These are phyloP conservation scores for Malus orientalis DNA, from an alignment of 306 rosid genomes.

Conservation along the genomic window DNA sequence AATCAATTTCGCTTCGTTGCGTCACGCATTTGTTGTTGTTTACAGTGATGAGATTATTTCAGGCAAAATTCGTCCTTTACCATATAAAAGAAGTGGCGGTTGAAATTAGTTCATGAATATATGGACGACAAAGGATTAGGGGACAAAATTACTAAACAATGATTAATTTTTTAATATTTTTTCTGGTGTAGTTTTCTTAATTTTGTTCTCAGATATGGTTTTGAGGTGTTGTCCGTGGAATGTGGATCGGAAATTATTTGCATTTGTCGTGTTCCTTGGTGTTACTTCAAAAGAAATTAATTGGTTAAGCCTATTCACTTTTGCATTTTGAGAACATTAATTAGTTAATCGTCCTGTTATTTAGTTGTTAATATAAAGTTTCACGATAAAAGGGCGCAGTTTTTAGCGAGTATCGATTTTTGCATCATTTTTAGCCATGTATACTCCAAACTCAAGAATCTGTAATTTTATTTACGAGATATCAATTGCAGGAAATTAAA, in stretches of 20 bases:
- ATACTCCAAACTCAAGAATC: too few relatives aligned
- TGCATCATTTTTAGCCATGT: not conserved
- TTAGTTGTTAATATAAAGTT: not conserved
- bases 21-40: not conserved
- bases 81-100: not conserved
- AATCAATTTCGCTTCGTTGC: conserved; percentile 8
- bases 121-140: not conserved
- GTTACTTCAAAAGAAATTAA: too few relatives aligned
- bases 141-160: not conserved
- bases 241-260: conserved; percentile 39
- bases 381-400: not conserved
- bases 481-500: too few relatives aligned
- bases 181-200: not conserved
- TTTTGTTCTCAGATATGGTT: conserved; percentile 25
- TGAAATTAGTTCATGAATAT: not conserved
- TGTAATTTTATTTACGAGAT: too few relatives aligned
- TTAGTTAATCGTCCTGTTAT: not conserved
- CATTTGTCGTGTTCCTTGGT: conserved; percentile 9
- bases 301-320: too few relatives aligned
- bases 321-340: not conserved
- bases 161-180: not conserved
- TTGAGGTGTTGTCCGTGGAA: conserved; percentile 19
- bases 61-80: not conserved
- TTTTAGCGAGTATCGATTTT: not conserved
- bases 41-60: not conserved